phyloP scores from a whole-genome alignment of 371 early-diverging fungal species.

The Mortierella sp. region DNA sequence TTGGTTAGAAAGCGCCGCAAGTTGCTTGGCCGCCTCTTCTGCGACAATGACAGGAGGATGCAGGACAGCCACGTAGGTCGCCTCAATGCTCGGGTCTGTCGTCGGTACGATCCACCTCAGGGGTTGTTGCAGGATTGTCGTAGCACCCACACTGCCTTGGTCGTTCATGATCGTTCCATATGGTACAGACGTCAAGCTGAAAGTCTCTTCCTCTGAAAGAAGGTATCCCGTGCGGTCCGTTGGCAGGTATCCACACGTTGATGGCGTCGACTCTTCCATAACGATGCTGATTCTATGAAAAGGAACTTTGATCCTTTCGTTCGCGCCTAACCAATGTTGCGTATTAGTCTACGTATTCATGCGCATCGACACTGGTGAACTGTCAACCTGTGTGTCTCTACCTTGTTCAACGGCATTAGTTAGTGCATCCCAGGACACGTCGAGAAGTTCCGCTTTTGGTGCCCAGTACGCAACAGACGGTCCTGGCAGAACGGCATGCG shows the following conservation, averaged over 20 bases:
- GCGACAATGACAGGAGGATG: slow-evolving; percentile 46
- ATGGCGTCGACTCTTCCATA: slow-evolving; percentile 40
- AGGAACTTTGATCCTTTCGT: slow-evolving; percentile 48
- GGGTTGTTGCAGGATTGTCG: slow-evolving; percentile 43
- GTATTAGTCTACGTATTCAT: neutral
- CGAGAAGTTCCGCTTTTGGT: slow-evolving; percentile 47
- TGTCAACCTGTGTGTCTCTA: slow-evolving; percentile 7
- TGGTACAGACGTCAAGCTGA: slow-evolving; percentile 22
- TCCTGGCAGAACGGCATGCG: slow-evolving; percentile 64
- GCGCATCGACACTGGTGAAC: neutral
- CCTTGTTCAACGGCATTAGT: slow-evolving; percentile 55
- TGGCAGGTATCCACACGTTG: slow-evolving; percentile 38
- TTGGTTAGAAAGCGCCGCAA: slow-evolving; percentile 48
- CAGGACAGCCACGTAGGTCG: slow-evolving; percentile 41
- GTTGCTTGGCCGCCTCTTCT: slow-evolving; percentile 43
- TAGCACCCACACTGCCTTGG: slow-evolving; percentile 40
- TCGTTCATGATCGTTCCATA: slow-evolving; percentile 55
- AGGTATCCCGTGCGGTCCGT: slow-evolving; percentile 30
- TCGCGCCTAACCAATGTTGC: slow-evolving; percentile 24
- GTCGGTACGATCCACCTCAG: slow-evolving; percentile 51
- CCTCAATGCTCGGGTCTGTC: slow-evolving; percentile 34
- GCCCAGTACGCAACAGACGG: slow-evolving; percentile 68
- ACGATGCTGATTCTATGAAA: slow-evolving; percentile 44
- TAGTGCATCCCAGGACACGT: slow-evolving; percentile 58
- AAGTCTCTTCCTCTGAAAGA: slow-evolving; percentile 33